Base-by-base conservation (phyloP, 148 eudicot genomes). In the Suaeda aralocaspica region DNA sequence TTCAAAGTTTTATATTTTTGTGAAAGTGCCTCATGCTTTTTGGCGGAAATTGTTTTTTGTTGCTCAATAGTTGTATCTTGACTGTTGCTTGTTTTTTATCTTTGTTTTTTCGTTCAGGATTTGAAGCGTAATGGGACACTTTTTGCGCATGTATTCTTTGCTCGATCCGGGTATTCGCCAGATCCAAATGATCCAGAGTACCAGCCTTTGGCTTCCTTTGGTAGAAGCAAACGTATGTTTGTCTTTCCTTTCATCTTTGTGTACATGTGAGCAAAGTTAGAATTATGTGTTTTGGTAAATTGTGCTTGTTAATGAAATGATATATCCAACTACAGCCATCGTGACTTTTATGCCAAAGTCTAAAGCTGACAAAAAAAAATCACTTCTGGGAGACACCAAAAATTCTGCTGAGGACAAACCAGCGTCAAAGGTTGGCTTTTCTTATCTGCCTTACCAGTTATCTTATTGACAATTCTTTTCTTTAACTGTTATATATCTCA, bases 111-210 rank as follows among this genome's bases (percentile, higher is more conserved):
- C 5, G 51, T 67, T 74, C 85, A 94, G 99, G 92, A 83, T 59
- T 69, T 94, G 72, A 84, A 91, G 91, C 81, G 89, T 61, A 94
- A 94, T 60, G 99, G 99, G 64, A 84, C 87, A 77, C 88, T 94
- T 30, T 94, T 82, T 79, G 91, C 96, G 65, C 99, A 94, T 76
- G 85, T 84, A 50, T 94, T 74, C 82, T 94, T 94, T 84, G 89
- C 99, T 21, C 90, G 90, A 22, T 91, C 99, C 67, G 99, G 97
- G 58, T 94, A 81, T 77, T 82, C 93, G 19, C 79, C 92, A 39
- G 97, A 94, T 82, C 99, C 99, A 31, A 94, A 44, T 70, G 96
- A 94, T 73, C 97, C 99, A 2, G 97, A 91, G 80, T 91, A 84
- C 71, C 85, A 91, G 65, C 91, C 93, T 21, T 71, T 86, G 81